Evolutionary conservation across 2,329 filamentous ascomycete species (phyloP).

Genomic region (Cryphonectria nitschkei): DNA sequence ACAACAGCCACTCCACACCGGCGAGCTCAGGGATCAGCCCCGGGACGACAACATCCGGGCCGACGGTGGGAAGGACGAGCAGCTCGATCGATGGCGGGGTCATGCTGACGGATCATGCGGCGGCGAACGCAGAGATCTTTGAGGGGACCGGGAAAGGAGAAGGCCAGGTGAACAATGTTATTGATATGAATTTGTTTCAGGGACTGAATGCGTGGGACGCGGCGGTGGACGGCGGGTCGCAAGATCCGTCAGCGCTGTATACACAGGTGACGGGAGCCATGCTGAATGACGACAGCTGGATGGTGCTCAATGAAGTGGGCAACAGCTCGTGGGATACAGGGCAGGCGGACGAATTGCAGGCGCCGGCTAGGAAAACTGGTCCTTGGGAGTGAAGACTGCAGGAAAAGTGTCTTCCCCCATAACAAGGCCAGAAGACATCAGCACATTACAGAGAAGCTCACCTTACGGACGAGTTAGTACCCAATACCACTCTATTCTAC

Average conservation of each 20-base stretch:
- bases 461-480: neutral
- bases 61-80: neutral
- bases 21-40: slow-evolving; percentile 21
- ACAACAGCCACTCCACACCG: slow-evolving; percentile 16
- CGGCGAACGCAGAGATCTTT: slow-evolving; percentile 8
- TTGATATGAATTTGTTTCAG: slow-evolving; percentile 22
- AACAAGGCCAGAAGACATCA: neutral
- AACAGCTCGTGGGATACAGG: neutral
- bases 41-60: neutral
- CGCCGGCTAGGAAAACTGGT: slow-evolving; percentile 1
- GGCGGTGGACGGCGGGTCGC: neutral
- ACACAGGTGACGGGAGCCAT: slow-evolving; percentile 25
- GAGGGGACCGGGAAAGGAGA: neutral
- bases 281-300: slow-evolving; percentile 26
- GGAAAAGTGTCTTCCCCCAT: too few species aligned
- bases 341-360: slow-evolving; percentile 9
- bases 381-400: neutral
- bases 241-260: slow-evolving; percentile 17
- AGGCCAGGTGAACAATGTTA: neutral
- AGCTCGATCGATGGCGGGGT: neutral
- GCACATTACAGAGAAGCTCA: neutral
- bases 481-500: neutral
- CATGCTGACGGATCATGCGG: neutral
- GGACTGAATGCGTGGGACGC: slow-evolving; percentile 20
- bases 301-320: slow-evolving; percentile 23